Evolutionary conservation across 1,284 basidiomycete species (phyloP).

Genomic region (Apiotrichum sp.): DNA sequence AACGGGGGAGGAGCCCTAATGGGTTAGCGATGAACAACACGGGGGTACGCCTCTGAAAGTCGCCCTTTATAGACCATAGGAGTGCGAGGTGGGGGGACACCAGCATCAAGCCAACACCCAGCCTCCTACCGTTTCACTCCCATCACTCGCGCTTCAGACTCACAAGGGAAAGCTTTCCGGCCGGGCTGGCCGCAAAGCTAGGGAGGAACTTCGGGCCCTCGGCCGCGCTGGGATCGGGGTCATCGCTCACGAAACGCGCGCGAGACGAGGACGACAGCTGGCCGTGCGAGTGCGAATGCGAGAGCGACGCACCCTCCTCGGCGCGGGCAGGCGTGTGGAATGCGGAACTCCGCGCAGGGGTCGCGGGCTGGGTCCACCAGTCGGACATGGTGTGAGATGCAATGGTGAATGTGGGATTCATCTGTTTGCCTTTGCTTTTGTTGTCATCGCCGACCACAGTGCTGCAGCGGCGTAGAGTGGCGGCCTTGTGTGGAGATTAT

Average conservation of each 20-base stretch:
- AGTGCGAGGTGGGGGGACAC: too few relatives aligned
- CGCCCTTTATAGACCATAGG: too few relatives aligned
- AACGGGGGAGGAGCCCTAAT: slow-evolving; percentile 16
- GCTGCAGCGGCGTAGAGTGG: too few relatives aligned
- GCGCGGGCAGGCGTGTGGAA: slow-evolving; percentile 10
- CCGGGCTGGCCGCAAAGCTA: slow-evolving; percentile 32
- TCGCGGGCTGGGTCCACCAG: slow-evolving; percentile 22
- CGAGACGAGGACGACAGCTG: slow-evolving; percentile 8
- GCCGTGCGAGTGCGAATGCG: neutral
- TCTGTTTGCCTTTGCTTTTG: too few relatives aligned
- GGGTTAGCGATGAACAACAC: neutral
- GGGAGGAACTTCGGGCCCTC: slow-evolving; percentile 39
- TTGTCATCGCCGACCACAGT: too few relatives aligned
- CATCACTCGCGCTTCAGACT: neutral
- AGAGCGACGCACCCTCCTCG: neutral
- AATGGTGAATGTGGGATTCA: neutral
- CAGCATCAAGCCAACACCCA: too few relatives aligned
- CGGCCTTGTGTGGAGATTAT: too few relatives aligned
- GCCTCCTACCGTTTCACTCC: too few relatives aligned
- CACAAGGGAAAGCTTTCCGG: slow-evolving; percentile 35
- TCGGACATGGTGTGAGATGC: slow-evolving; percentile 11
- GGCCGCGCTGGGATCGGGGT: slow-evolving; percentile 33
- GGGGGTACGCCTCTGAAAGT: too few relatives aligned
- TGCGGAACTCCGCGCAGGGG: slow-evolving; percentile 7
- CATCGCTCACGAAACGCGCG: slow-evolving; percentile 20